Base-by-base conservation (phyloP, 352 stramenopile species). In the Phytophthora quininea region DNA sequence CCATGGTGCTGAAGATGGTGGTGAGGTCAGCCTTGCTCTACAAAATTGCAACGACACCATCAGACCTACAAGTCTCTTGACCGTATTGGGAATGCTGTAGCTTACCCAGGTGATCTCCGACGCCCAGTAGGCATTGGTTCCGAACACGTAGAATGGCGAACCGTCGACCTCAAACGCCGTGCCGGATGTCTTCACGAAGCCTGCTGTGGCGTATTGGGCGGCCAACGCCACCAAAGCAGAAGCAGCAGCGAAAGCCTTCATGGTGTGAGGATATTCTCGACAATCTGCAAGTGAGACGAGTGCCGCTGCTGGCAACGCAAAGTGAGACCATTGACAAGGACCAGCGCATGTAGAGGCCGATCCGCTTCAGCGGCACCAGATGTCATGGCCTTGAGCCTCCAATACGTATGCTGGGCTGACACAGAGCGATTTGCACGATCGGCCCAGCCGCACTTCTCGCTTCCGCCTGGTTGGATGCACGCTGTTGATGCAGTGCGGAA, bases 1-100 rank as follows among this genome's bases (percentile, higher is more conserved):
- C 60, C 69, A 77, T 77, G 14, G 69, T 58, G 19, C 47, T 64
- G 55, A 77, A 77, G 27, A 77, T 77, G n/a, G 64, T 77, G 38
- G 59, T 31, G n/a, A 74, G 33, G 29, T 77, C 48, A 54, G 46
- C 53, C 43, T 56, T 46, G 27, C 59, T 77, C 69, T 76, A 40
- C 29, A 56, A 29, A 24, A 49, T 24, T 29, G 47, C 0, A 40
- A 40, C 35, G 35, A 40, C 35, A 40, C 35, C 35, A 37, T 12
- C 14, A 48, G n/a, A 40, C 10, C 6, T 40, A 40, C 35, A 40
- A 24, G 19, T 24, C 35, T 40, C 10, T 40, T 15, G 42, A 48
- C 8, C n/a, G 42, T 48, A 24, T 48, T 24, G 42, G 4, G 11
- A 48, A 48, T 8, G 42, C 8, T 27, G 42, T 4, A 48, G 33